Conservation (phyloP, 75 land plant genomes). For the Pinus albicaulis region DNA sequence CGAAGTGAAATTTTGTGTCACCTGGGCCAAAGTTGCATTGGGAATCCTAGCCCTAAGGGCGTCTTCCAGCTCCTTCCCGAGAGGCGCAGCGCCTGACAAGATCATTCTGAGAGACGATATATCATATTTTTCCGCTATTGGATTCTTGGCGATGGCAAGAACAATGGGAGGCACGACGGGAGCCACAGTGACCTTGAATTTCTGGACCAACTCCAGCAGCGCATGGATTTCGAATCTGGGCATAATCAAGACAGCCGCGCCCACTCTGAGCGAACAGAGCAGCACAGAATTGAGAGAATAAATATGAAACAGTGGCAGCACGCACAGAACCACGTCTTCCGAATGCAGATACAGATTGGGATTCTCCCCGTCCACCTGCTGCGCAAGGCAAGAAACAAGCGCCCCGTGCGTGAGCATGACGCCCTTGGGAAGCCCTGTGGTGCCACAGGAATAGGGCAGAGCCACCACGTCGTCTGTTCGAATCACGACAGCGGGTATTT, state of each 20-base stretch:
- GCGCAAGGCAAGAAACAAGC: slow-evolving; percentile 62
- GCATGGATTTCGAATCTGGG: slow-evolving; percentile 57
- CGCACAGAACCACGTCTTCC: slow-evolving; percentile 74
- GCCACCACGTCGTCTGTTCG: slow-evolving; percentile 73
- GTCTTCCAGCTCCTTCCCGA: slow-evolving; percentile 81
- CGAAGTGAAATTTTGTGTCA: not conserved
- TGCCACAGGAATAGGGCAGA: slow-evolving; percentile 80
- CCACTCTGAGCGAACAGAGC: slow-evolving; percentile 56
- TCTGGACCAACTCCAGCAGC: slow-evolving; percentile 58
- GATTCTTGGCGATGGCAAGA: slow-evolving; percentile 62
- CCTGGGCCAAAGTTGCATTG: slow-evolving; percentile 76
- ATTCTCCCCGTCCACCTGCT: slow-evolving; percentile 84
- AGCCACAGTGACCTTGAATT: slow-evolving; percentile 57
- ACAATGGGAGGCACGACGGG: slow-evolving; percentile 83
- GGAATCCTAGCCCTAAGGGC: slow-evolving; percentile 50
- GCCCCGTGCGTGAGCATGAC: slow-evolving; percentile 80
- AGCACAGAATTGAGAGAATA: slow-evolving; percentile 73
- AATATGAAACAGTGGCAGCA: slow-evolving; percentile 79
- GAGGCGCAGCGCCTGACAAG: slow-evolving; percentile 79
- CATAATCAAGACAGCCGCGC: slow-evolving; percentile 63
- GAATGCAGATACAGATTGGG: slow-evolving; percentile 45
- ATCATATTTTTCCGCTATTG: slow-evolving; percentile 48
- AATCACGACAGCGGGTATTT: slow-evolving; percentile 31
- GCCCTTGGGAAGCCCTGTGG: slow-evolving; percentile 82
- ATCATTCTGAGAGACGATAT: slow-evolving; percentile 59